Evolutionary conservation across 83 land plant species (phyloP).

Genomic region (Thuja plicata): DNA sequence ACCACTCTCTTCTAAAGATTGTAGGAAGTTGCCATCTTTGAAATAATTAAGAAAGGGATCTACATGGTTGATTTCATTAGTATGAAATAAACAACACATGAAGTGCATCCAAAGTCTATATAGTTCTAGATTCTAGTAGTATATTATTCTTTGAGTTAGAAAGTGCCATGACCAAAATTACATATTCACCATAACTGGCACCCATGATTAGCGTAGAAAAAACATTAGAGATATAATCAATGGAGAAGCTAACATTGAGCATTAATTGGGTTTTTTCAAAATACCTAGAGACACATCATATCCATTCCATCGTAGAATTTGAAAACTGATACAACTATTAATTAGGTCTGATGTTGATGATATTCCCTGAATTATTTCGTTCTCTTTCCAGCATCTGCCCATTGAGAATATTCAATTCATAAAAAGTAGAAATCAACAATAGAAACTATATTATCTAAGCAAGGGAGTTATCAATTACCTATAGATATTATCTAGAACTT

Average conservation of each 20-base stretch:
- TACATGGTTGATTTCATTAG: background rate
- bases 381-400: too few species aligned
- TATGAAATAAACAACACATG: background rate
- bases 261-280: too few species aligned
- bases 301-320: too few species aligned
- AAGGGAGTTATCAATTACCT: conserved; percentile 28
- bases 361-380: too few species aligned
- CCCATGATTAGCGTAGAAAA: background rate
- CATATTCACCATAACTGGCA: background rate
- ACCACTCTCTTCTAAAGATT: background rate
- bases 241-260: background rate
- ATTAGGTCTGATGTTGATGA: too few species aligned
- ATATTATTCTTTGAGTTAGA: background rate
- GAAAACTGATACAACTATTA: too few species aligned
- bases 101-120: background rate
- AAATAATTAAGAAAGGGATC: background rate
- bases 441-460: too few species aligned
- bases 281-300: too few species aligned
- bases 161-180: too few species aligned
- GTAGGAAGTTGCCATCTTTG: background rate
- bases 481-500: conserved; percentile 55
- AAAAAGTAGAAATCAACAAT: too few species aligned
- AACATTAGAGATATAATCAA: background rate
- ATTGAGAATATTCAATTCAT: too few species aligned
- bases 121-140: background rate